phyloP scores from a whole-genome alignment of 75 land plant genomes.

The Pinus tabuliformis region DNA sequence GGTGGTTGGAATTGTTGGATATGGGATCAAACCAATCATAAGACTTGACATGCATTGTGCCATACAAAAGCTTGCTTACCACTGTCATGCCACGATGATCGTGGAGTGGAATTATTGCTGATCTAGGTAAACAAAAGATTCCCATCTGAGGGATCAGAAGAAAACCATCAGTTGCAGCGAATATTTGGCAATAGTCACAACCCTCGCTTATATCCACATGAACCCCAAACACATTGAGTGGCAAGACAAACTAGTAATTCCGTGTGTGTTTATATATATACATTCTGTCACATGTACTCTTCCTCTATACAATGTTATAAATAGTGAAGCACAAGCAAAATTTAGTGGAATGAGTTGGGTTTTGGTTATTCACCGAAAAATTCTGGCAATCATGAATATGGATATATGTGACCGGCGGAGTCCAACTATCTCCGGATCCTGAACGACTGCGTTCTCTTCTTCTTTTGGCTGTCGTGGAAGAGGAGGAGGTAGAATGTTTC shows the following conservation, averaged over 20 bases:
- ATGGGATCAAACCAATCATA: conserved; percentile 84
- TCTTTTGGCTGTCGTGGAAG: too few relatives aligned
- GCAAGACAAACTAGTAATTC: too few relatives aligned
- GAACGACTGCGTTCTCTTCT: too few relatives aligned
- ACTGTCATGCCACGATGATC: conserved; percentile 97
- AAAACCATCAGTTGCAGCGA: too few relatives aligned
- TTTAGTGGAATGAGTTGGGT: background rate
- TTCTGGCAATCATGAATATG: conserved; percentile 17
- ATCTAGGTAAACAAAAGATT: conserved; percentile 77
- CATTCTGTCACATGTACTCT: too few relatives aligned
- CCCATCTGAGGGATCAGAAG: too few relatives aligned
- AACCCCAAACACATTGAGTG: too few relatives aligned
- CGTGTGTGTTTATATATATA: too few relatives aligned
- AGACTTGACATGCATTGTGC: conserved; percentile 84
- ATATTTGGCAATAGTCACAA: too few relatives aligned
- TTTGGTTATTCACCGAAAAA: conserved; percentile 19
- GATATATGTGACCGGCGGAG: conserved; percentile 13
- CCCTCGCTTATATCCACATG: too few relatives aligned
- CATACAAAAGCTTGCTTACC: conserved; percentile 88
- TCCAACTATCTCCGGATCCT: too few relatives aligned
- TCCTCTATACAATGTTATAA: too few relatives aligned
- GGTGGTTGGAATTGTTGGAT: background rate
- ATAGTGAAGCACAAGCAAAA: background rate
- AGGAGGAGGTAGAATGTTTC: background rate
- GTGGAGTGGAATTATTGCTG: conserved; percentile 90